Evolutionary conservation across 257 asterid genomes (phyloP).

Genomic region (Salvia rosmarinus): DNA sequence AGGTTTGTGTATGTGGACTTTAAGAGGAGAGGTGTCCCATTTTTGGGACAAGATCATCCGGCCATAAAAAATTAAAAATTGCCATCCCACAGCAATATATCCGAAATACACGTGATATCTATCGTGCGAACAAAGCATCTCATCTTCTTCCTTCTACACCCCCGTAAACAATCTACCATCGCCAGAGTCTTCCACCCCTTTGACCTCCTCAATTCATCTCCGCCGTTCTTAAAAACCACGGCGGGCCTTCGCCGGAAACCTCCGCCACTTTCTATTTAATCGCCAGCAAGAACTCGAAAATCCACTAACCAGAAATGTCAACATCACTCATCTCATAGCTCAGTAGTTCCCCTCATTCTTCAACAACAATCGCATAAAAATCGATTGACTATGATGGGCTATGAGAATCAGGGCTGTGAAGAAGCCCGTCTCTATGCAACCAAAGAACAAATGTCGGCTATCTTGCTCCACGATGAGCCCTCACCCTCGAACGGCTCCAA

Average conservation of each 20-base stretch:
- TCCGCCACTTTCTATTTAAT: not conserved
- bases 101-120: not conserved
- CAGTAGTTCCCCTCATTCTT: conserved; percentile 34
- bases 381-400: conserved; percentile 62
- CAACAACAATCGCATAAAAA: not conserved
- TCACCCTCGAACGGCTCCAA: conserved; percentile 48
- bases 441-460: conserved; percentile 64
- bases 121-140: conserved; percentile 32
- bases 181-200: not conserved
- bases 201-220: conserved; percentile 29
- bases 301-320: conserved; percentile 22
- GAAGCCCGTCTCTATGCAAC: conserved; percentile 56
- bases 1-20: too few species aligned
- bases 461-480: conserved; percentile 55
- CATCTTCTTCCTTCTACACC: conserved; percentile 35
- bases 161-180: conserved; percentile 2
- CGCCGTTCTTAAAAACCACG: conserved; percentile 2
- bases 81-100: not conserved
- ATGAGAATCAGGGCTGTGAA: conserved; percentile 61
- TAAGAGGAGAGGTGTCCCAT: too few species aligned
- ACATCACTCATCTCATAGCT: conserved; percentile 4
- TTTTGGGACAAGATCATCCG: too few species aligned
- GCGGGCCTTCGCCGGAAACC: not conserved
- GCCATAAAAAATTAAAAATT: too few species aligned
- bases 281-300: too few species aligned